Base-by-base conservation (phyloP, 805 yeast species). In the Saturnispora halmiae region DNA sequence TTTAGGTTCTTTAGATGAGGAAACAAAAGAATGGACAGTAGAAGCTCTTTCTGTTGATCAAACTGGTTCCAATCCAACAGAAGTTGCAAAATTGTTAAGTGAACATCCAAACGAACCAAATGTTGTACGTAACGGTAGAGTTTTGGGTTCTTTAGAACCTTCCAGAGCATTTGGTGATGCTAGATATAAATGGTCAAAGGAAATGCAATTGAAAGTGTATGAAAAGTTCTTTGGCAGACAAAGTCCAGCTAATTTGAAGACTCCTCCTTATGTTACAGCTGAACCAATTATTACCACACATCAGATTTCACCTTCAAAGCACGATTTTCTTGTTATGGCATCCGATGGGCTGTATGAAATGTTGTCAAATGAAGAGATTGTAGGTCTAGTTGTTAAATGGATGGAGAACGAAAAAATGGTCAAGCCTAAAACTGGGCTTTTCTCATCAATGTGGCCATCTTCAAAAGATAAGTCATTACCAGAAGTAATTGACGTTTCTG, bases 201-300 rank as follows among this genome's bases (percentile, higher is more conserved):
- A 79, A 18, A 72, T 85, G 42, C 96, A 94, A 53, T 80, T 80
- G 36, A 64, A 70, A 43, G 70, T 83, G 19, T 79, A 84, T 51
- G 71, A 79, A 46, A 79, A 78, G 51, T 79, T 87, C 50, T 88
- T 90, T 57, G 94, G 95, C 27, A 73, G 90, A 56, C 64, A 73
- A 43, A 73, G 83, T 19, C 94, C 94, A 25, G 73, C 75, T 39
- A 73, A 76, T 50, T 70, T 85, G 45, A 67, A 77, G 45, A 81
- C 96, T 2, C 98, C 98, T 3, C 98, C 98, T 0, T 92, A 92
- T 59, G 96, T 92, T 28, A 92, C 98, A 1, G 97, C 98, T 1
- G 88, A 82, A 58, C 98, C 98, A 0, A 94, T 82, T 22, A 70
- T 88, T 20, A 82, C 95, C 2, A 79, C 95, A 2, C 81, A 88